Evolutionary conservation across 495 filamentous ascomycete species (phyloP).

Genomic region (Penicillium silybi): DNA sequence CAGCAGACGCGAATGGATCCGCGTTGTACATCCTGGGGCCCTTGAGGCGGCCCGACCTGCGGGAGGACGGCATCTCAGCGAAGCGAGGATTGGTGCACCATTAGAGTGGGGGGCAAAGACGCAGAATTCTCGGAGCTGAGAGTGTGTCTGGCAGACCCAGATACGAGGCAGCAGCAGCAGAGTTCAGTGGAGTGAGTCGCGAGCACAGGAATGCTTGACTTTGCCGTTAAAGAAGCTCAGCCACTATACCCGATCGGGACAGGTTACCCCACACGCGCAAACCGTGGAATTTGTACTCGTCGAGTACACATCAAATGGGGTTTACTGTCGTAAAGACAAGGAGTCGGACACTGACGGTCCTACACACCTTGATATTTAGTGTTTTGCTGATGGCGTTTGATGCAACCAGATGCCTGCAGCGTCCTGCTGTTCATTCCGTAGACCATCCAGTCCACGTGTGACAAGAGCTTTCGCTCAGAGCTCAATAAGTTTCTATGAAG

Average conservation of each 20-base stretch:
- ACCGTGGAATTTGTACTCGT: neutral
- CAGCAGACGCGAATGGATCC: slow-evolving; percentile 32
- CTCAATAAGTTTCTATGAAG: neutral
- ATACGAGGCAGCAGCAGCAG: neutral
- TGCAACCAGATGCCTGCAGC: neutral
- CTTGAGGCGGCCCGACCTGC: slow-evolving; percentile 38
- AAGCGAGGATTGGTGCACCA: neutral
- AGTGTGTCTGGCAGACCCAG: neutral
- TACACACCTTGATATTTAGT: neutral
- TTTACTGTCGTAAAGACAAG: neutral
- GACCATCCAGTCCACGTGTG: neutral
- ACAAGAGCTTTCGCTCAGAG: neutral
- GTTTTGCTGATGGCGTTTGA: neutral
- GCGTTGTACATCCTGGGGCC: slow-evolving; percentile 31
- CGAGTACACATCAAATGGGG: neutral
- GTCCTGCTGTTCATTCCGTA: neutral
- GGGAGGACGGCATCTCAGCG: slow-evolving; percentile 26
- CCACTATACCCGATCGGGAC: slow-evolving; percentile 6
- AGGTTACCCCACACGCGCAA: neutral
- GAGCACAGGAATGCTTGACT: neutral
- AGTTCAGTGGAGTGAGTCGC: neutral
- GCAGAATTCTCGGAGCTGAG: neutral
- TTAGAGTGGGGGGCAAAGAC: too few species aligned
- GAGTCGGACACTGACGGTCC: neutral
- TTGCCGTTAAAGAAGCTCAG: slow-evolving; percentile 1